A percentile compares a stretch with the other conserved stretches of the same genome.
Conservation (phyloP, 257 asterid genomes). For the Misopates orontium region DNA sequence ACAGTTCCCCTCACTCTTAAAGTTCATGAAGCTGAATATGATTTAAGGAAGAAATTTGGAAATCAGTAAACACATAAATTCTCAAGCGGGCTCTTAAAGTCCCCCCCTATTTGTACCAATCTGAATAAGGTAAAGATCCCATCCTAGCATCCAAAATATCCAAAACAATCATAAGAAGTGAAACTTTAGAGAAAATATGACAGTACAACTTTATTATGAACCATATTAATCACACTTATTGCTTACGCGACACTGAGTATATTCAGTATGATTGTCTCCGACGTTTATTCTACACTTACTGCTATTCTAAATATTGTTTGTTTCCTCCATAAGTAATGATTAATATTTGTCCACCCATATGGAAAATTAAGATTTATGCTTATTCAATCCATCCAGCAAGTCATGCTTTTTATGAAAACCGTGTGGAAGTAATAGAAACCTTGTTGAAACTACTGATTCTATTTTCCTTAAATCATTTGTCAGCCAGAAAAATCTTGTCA, state of each 20-base stretch:
- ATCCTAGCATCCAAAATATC: background rate
- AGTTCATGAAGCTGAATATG: background rate
- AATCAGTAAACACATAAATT: background rate
- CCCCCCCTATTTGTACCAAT: background rate
- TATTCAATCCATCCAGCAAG: slow-evolving; percentile 4
- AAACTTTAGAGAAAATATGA: background rate
- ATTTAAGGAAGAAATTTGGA: background rate
- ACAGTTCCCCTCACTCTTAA: background rate
- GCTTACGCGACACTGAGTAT: too few species aligned
- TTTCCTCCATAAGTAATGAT: too few species aligned
- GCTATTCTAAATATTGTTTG: too few species aligned
- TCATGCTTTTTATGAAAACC: background rate
- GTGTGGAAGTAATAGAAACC: background rate
- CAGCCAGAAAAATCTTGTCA: background rate
- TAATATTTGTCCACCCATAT: too few species aligned
- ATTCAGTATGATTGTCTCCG: too few species aligned
- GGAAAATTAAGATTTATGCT: too few species aligned
- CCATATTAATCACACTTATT: too few species aligned
- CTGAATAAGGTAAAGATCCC: background rate
- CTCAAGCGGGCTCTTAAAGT: background rate
- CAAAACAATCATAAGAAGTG: background rate
- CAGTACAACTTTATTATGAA: background rate
- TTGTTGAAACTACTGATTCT: background rate
- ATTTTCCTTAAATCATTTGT: background rate
- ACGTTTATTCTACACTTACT: too few species aligned